Evolutionary conservation across 768 basidiomycete species (phyloP).

Genomic region (Leccinum boreale): DNA sequence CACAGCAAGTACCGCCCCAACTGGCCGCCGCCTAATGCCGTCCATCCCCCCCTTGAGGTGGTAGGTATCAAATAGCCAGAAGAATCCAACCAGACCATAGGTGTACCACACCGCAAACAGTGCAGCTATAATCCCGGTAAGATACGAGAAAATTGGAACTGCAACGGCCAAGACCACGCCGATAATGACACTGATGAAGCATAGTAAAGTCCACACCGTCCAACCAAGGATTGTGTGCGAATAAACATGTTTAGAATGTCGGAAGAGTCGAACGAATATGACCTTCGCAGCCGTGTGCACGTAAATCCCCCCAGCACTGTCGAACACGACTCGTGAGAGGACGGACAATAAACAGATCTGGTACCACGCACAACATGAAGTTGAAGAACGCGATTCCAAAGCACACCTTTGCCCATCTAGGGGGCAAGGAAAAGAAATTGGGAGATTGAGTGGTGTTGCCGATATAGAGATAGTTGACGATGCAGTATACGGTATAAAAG

Average conservation of each 20-base stretch:
- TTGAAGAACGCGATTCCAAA: slow-evolving; percentile 50
- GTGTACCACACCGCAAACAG: slow-evolving; percentile 61
- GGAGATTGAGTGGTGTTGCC: slow-evolving; percentile 31
- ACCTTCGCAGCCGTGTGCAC: slow-evolving; percentile 53
- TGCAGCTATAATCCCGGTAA: slow-evolving; percentile 51
- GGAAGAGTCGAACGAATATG: slow-evolving; percentile 47
- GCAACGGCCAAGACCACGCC: slow-evolving; percentile 48
- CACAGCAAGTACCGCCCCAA: slow-evolving; percentile 34
- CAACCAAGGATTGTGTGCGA: slow-evolving; percentile 50
- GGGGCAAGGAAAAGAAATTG: slow-evolving; percentile 6
- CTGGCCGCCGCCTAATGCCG: slow-evolving; percentile 32
- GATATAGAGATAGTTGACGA: slow-evolving; percentile 45
- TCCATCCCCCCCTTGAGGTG: slow-evolving; percentile 37
- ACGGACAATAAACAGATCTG: background rate
- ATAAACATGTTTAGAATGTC: slow-evolving; percentile 46
- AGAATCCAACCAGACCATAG: slow-evolving; percentile 50
- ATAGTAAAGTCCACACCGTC: slow-evolving; percentile 44
- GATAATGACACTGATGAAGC: slow-evolving; percentile 32
- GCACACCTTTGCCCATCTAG: slow-evolving; percentile 45
- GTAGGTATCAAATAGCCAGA: slow-evolving; percentile 51
- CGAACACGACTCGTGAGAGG: background rate
- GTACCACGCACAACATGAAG: slow-evolving; percentile 43
- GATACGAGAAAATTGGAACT: slow-evolving; percentile 54
- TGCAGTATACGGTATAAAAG: slow-evolving; percentile 47
- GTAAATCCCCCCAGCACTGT: slow-evolving; percentile 44